Base-by-base conservation (phyloP, 2,329 filamentous ascomycete species). In the Camillea tinctor region DNA sequence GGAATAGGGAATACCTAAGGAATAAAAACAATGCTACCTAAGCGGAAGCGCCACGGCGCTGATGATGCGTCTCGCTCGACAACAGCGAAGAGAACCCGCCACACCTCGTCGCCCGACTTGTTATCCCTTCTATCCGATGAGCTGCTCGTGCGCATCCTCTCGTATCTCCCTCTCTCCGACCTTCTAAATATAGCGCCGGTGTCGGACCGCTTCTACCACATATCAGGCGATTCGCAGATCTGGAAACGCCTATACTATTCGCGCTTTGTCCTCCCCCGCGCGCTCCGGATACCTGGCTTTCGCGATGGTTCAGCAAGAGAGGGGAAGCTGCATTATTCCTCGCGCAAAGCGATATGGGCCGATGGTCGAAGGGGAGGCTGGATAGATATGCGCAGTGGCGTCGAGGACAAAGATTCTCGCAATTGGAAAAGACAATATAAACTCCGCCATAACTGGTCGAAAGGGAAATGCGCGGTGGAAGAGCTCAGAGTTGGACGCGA, bases 241-340 rank as follows among this genome's bases (percentile, higher is more conserved):
- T 99, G 95, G 95, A 95, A 94, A 74, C 84, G 84, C 15, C 85
- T 92, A 54, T 99, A 97, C 76, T 97, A 96, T 76, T 83, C 87
- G 23, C 88, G 90, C 63, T 98, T 96, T 75, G 91, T 97, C 26
- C 84, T 91, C 40, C 93, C 92, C 48, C 86, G 93, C 70, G 90
- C 90, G 40, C 83, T 90, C 66, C 86, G 90, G 60, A 87, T 94
- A 58, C 90, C 91, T 0, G 89, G 89, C 21, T 84, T 89, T 58
- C 76, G 79, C 30, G 69, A 76, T 23, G 74, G 76, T 9, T 68
- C 70, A 1, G 66, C 67, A 30, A 62, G 66, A 56, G 68, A 71
- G 56, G 68, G 73, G 21, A 79, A 76, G 60, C 66, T 82, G 9
- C 77, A 80, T 50, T 82, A 80, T 64, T 76, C 80, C 4, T 77